phyloP scores from a whole-genome alignment of 2,329 filamentous ascomycete species.

The Cladosporium sp. region DNA sequence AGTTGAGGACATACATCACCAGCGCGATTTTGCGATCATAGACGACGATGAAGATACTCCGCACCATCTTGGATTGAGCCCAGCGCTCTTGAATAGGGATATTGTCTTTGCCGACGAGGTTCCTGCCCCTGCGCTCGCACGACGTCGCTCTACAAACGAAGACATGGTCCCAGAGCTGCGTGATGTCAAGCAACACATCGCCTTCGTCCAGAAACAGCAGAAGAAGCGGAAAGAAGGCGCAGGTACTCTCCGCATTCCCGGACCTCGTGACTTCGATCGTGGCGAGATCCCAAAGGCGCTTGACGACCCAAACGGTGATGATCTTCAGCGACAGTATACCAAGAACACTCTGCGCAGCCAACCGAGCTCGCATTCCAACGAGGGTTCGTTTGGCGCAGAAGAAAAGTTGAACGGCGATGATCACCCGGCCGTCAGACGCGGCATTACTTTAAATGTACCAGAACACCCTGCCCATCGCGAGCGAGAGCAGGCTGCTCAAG shows the following conservation, averaged over 20 bases:
- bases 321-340: conserved; percentile 31
- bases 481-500: conserved; percentile 25
- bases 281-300: conserved; percentile 70
- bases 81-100: conserved; percentile 39
- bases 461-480: conserved; percentile 43
- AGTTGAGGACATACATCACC: not conserved
- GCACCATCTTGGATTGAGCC: conserved; percentile 32
- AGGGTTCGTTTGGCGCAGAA: conserved; percentile 22
- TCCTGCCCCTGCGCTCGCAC: conserved; percentile 28
- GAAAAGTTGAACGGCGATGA: conserved; percentile 40
- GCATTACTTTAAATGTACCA: conserved; percentile 69
- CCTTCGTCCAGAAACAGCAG: conserved; percentile 81
- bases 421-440: conserved; percentile 45
- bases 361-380: conserved; percentile 25
- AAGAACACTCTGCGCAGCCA: conserved; percentile 26
- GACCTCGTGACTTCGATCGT: conserved; percentile 83
- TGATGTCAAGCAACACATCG: conserved; percentile 70
- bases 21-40: conserved; percentile 5
- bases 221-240: conserved; percentile 63
- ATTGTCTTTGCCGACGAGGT: conserved; percentile 72
- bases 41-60: conserved; percentile 18
- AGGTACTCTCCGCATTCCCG: conserved; percentile 81
- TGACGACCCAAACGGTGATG: conserved; percentile 46
- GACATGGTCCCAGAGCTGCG: conserved; percentile 54
- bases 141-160: conserved; percentile 42